Conservation (phyloP, 2,329 filamentous ascomycete species). For the Tolypocladium capitatum region DNA sequence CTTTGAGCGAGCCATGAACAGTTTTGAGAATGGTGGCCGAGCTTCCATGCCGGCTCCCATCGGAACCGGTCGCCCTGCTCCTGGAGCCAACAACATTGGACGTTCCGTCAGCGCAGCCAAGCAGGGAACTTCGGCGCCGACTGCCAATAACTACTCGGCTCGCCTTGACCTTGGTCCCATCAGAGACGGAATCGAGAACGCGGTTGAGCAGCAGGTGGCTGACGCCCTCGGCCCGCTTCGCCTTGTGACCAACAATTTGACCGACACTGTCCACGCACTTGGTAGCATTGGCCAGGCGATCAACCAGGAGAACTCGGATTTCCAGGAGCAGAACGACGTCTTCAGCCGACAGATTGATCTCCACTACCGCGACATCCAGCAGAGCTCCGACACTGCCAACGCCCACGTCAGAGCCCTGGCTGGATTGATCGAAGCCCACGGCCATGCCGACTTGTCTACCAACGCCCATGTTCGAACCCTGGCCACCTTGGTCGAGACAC, state of each 20-base stretch:
- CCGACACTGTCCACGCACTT: not conserved
- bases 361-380: conserved; percentile 9
- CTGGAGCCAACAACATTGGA: not conserved
- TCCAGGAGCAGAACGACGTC: conserved; percentile 12
- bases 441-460: conserved; percentile 2
- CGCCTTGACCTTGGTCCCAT: not conserved
- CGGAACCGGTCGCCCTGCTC: not conserved
- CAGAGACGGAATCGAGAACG: conserved; percentile 15
- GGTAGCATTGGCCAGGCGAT: not conserved
- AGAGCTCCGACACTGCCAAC: conserved; percentile 7
- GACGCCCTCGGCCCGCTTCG: conserved; percentile 17
- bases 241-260: conserved; percentile 11
- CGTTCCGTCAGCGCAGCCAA: not conserved
- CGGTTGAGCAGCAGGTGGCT: conserved; percentile 16
- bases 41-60: not conserved
- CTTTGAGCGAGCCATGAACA: conserved; percentile 1
- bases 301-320: conserved; percentile 5
- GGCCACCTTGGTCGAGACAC: not conserved
- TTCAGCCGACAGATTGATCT: conserved; percentile 15
- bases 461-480: conserved; percentile 4
- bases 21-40: not conserved
- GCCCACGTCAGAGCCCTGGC: conserved; percentile 7
- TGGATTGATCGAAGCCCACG: conserved; percentile 8
- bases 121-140: not conserved
- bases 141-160: not conserved